A percentile compares a stretch with the other conserved stretches of the same genome.
phyloP scores from a whole-genome alignment of 2,329 filamentous ascomycete species.

The Cordyceps pruinosa region DNA sequence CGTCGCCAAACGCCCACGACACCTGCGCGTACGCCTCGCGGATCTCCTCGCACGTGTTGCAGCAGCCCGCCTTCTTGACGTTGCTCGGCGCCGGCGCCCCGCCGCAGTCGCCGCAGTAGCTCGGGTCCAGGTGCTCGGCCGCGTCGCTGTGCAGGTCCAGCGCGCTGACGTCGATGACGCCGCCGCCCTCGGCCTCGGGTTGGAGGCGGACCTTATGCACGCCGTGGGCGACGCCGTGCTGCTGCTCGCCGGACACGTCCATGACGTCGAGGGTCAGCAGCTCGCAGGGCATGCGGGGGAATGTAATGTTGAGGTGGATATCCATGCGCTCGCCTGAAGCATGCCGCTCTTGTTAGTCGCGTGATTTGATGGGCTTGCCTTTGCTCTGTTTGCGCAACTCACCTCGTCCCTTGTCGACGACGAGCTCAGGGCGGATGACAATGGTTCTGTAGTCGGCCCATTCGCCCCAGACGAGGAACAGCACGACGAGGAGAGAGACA shows the following conservation, averaged over 20 bases:
- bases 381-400: constrained; percentile 21
- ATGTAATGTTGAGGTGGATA: constrained; percentile 95
- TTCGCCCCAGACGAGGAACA: constrained; percentile 90
- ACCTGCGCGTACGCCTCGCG: constrained; percentile 85
- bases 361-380: not conserved
- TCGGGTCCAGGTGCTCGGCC: constrained; percentile 74
- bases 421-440: constrained; percentile 80
- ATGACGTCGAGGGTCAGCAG: constrained; percentile 95
- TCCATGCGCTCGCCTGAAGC: constrained; percentile 91
- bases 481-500: constrained; percentile 75
- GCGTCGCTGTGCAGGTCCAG: constrained; percentile 60
- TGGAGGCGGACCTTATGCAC: constrained; percentile 83
- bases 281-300: constrained; percentile 89
- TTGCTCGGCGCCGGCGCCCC: constrained; percentile 68
- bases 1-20: constrained; percentile 90
- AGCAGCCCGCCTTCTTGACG: constrained; percentile 79
- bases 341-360: constrained; percentile 18
- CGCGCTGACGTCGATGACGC: constrained; percentile 62
- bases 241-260: constrained; percentile 96
- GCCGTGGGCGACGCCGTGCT: constrained; percentile 88
- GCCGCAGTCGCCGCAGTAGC: constrained; percentile 92
- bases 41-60: constrained; percentile 95
- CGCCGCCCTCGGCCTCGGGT: constrained; percentile 65
- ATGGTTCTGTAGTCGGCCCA: constrained; percentile 89
- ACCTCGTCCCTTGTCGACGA: constrained; percentile 96